These are phyloP conservation scores for Gossypium trilobum DNA, from an alignment of 441 rosid genomes.

Conservation along the genomic window DNA sequence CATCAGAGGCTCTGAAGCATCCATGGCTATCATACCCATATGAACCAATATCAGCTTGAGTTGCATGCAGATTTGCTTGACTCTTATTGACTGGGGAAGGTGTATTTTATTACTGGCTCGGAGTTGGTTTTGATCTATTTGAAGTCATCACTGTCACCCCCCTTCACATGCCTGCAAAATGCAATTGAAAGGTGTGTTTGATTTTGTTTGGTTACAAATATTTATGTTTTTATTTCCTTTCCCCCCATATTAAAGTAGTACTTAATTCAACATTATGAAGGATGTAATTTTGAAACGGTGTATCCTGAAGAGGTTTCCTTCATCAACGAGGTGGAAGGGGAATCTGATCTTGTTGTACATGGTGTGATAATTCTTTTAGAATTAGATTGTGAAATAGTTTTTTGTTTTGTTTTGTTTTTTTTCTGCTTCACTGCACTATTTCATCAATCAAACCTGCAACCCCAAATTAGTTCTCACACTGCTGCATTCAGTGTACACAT, in stretches of 20 bases:
- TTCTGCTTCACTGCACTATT: too few species aligned
- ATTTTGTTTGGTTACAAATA: slow-evolving; percentile 21
- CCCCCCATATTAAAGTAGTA: slow-evolving; percentile 24
- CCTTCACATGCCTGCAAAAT: slow-evolving; percentile 21
- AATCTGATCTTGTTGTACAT: slow-evolving; percentile 43
- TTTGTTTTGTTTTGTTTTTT: too few species aligned
- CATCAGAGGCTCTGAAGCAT: slow-evolving; percentile 76
- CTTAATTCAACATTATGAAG: slow-evolving; percentile 19
- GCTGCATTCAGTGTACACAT: too few species aligned
- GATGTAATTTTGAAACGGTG: slow-evolving; percentile 31
- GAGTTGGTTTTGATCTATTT: slow-evolving; percentile 2
- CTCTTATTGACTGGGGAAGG: slow-evolving; percentile 18
- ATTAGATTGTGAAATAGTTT: slow-evolving; percentile 32
- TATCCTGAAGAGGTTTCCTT: slow-evolving; percentile 28
- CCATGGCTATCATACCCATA: slow-evolving; percentile 86
- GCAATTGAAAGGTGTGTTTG: slow-evolving; percentile 30
- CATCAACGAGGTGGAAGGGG: slow-evolving; percentile 26
- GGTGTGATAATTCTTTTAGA: slow-evolving; percentile 40
- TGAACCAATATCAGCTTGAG: slow-evolving; percentile 82
- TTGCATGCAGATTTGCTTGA: background rate
- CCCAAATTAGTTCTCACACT: too few species aligned
- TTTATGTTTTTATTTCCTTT: slow-evolving; percentile 11
- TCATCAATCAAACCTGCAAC: too few species aligned
- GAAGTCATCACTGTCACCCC: background rate
- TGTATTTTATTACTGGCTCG: slow-evolving; percentile 16